phyloP scores from a whole-genome alignment of 257 asterid genomes.

The Penstemon eatonii region DNA sequence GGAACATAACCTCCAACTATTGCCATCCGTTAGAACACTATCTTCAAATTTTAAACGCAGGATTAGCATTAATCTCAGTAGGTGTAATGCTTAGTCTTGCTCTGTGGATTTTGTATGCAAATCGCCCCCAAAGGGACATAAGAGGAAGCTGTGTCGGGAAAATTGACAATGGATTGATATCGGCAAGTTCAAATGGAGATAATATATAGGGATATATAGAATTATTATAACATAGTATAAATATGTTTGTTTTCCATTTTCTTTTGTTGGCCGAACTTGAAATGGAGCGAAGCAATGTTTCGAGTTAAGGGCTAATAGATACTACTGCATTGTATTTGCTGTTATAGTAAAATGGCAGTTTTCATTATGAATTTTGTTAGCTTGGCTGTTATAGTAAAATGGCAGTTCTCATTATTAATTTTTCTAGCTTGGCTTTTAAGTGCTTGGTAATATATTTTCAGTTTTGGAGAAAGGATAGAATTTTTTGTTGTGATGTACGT shows the following conservation, averaged over 20 bases:
- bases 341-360: background rate
- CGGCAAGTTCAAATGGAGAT: conserved; percentile 46
- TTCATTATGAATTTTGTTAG: no score
- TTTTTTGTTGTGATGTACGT: no score
- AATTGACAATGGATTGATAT: conserved; percentile 22
- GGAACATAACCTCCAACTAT: conserved; percentile 59
- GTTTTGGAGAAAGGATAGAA: no score
- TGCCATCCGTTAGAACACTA: conserved; percentile 74
- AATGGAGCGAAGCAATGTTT: conserved; percentile 66
- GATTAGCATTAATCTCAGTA: conserved; percentile 72
- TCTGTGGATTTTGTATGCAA: conserved; percentile 83
- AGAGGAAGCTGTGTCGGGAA: conserved; percentile 55
- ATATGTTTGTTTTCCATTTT: conserved; percentile 1
- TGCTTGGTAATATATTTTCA: no score
- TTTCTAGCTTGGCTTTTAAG: no score
- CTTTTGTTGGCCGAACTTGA: conserved; percentile 42
- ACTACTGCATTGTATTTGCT: background rate
- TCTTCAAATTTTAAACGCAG: conserved; percentile 63
- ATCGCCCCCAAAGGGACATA: conserved; percentile 99
- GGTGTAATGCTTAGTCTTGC: conserved; percentile 95
- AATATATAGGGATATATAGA: background rate
- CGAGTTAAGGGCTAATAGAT: conserved; percentile 32
- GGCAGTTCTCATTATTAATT: no score
- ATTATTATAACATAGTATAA: background rate
- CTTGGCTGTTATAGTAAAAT: no score